Percentiles rank a stretch among this genome's conserved stretches.
Evolutionary conservation across 2,329 filamentous ascomycete genomes (phyloP).

Genomic region (Tothia fuscella): DNA sequence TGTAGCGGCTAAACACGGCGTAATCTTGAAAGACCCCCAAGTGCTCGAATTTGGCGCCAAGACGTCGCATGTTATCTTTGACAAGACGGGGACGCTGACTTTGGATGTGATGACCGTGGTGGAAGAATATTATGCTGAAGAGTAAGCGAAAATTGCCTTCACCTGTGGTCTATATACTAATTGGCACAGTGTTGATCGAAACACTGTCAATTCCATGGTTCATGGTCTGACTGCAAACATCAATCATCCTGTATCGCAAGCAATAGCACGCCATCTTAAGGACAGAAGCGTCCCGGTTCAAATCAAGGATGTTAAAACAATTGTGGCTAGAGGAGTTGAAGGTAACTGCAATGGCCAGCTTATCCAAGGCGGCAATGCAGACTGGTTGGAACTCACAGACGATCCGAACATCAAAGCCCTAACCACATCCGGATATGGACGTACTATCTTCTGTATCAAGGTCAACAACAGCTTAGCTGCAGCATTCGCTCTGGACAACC

Average conservation of each 20-base stretch:
- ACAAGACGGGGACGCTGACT: constrained; percentile 72
- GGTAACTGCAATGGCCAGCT: constrained; percentile 21
- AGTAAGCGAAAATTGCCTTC: too few relatives aligned
- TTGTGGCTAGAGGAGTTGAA: constrained; percentile 33
- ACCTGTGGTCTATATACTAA: too few relatives aligned
- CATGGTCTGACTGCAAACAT: constrained; percentile 32
- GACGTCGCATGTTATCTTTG: constrained; percentile 57
- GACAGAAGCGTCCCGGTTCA: neutral
- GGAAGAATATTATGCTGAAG: constrained; percentile 17
- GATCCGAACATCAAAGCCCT: constrained; percentile 19
- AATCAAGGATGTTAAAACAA: constrained; percentile 21
- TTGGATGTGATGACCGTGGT: constrained; percentile 35
- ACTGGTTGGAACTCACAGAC: constrained; percentile 31
- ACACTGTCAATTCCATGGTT: constrained; percentile 12
- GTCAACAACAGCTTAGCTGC: constrained; percentile 32
- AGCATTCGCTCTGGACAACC: constrained; percentile 39
- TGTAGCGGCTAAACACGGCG: constrained; percentile 49
- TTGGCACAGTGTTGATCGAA: neutral
- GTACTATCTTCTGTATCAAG: constrained; percentile 25
- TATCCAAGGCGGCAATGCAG: constrained; percentile 35
- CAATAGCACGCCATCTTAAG: constrained; percentile 34
- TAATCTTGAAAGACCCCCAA: constrained; percentile 57
- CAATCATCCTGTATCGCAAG: constrained; percentile 41
- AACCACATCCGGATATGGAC: neutral
- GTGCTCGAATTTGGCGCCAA: constrained; percentile 52